These are phyloP conservation scores for Zopfochytrium polystomum DNA, from an alignment of 371 early-diverging fungal species.

Conservation along the genomic window DNA sequence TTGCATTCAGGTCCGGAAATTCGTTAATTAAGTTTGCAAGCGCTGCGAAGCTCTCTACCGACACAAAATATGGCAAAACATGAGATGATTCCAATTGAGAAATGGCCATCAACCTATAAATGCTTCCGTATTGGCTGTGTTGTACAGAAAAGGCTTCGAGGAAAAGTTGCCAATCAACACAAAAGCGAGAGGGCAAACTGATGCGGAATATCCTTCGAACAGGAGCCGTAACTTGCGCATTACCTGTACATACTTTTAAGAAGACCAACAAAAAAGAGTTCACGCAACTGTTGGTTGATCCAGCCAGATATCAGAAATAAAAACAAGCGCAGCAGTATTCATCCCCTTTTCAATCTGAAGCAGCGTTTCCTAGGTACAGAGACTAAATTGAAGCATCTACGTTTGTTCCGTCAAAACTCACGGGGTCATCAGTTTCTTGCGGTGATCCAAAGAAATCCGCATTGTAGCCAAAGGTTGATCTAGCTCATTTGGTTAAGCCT, in stretches of 20 bases:
- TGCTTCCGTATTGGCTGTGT: slow-evolving; percentile 51
- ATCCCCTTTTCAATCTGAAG: slow-evolving; percentile 43
- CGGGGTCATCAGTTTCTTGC: slow-evolving; percentile 36
- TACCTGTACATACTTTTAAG: slow-evolving; percentile 23
- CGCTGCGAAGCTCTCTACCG: slow-evolving; percentile 59
- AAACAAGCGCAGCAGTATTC: slow-evolving; percentile 65
- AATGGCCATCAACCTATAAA: slow-evolving; percentile 42
- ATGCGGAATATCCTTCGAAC: slow-evolving; percentile 66
- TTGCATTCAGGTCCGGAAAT: slow-evolving; percentile 63
- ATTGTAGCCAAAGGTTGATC: slow-evolving; percentile 37
- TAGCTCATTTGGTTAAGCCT: no score
- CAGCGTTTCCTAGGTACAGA: not conserved
- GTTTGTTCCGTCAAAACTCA: slow-evolving; percentile 1
- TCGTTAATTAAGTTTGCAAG: slow-evolving; percentile 73
- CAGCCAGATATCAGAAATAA: slow-evolving; percentile 82
- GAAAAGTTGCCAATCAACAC: slow-evolving; percentile 82
- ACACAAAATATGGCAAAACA: slow-evolving; percentile 5
- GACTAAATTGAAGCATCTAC: not conserved
- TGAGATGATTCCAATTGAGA: no score
- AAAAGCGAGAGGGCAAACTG: slow-evolving; percentile 70
- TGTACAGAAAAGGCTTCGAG: slow-evolving; percentile 65
- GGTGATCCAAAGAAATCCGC: slow-evolving; percentile 54
- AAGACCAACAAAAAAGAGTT: not conserved
- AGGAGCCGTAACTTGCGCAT: slow-evolving; percentile 59
- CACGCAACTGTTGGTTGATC: slow-evolving; percentile 72